A percentile compares a stretch with the other conserved stretches of the same genome.
phyloP scores from a whole-genome alignment of 768 basidiomycete species.

The Suillus subaureus region DNA sequence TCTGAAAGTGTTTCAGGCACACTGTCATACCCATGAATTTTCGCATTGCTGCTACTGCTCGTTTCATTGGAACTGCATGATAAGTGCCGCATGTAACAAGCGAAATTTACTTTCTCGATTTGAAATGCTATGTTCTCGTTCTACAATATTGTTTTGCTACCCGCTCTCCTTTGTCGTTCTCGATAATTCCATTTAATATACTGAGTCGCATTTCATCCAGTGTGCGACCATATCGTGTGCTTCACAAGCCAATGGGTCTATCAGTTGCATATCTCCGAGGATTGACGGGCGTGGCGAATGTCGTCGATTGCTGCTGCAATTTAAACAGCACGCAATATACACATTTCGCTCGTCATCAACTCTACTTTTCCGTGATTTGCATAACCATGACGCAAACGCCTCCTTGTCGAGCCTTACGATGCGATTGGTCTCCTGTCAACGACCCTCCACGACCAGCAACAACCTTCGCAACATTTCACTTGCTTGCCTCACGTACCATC shows the following conservation, averaged over 20 bases:
- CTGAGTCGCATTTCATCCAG: background rate
- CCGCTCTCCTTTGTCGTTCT: background rate
- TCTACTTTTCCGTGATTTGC: background rate
- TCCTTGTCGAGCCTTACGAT: conserved; percentile 69
- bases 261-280: background rate
- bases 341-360: background rate
- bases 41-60: conserved; percentile 80
- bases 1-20: conserved; percentile 49
- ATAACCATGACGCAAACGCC: conserved; percentile 51
- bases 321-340: background rate
- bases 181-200: background rate
- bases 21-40: conserved; percentile 75
- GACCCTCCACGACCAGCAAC: conserved; percentile 32
- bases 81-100: background rate
- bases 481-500: conserved; percentile 80
- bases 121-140: background rate
- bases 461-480: conserved; percentile 57
- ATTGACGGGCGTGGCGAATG: background rate
- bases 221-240: background rate
- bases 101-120: background rate
- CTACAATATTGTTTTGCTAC: background rate
- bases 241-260: background rate
- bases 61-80: conserved; percentile 51
- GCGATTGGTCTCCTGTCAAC: conserved; percentile 75
- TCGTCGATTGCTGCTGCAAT: background rate